These are phyloP conservation scores for Cyclotella atomus DNA, from an alignment of 108 stramenopile genomes.

Conservation along the genomic window DNA sequence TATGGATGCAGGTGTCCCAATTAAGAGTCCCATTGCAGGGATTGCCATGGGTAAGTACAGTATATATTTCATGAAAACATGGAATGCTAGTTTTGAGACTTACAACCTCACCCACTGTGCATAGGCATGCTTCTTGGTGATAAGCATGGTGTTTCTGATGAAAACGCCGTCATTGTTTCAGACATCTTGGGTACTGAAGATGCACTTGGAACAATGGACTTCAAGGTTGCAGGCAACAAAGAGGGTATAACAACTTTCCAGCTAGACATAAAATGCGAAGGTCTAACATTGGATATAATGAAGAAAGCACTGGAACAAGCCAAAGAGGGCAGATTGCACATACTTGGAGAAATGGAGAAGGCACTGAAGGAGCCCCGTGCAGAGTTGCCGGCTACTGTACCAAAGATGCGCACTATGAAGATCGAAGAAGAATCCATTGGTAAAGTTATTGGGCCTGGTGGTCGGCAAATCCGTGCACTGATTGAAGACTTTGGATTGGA, in stretches of 20 bases:
- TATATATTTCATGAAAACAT: no score
- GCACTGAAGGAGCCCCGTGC: slow-evolving; percentile 52
- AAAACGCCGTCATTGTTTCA: slow-evolving; percentile 80
- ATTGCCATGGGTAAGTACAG: slow-evolving; percentile 79
- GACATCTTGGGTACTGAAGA: slow-evolving; percentile 90
- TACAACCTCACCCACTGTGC: no score
- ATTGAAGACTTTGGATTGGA: slow-evolving; percentile 83
- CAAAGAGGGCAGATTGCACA: slow-evolving; percentile 70
- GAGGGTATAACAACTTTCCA: slow-evolving; percentile 91
- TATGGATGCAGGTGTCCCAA: slow-evolving; percentile 95
- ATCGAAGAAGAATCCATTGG: slow-evolving; percentile 74
- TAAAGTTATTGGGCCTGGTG: slow-evolving; percentile 88
- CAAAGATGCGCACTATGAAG: slow-evolving; percentile 61
- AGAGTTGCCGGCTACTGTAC: slow-evolving; percentile 68
- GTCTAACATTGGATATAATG: slow-evolving; percentile 81
- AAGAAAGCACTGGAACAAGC: slow-evolving; percentile 85
- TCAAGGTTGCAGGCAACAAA: slow-evolving; percentile 87
- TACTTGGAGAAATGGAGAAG: slow-evolving; percentile 78
- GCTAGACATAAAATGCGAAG: slow-evolving; percentile 94
- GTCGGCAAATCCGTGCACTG: slow-evolving; percentile 83
- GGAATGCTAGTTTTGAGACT: no score
- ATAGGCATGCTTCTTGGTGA: slow-evolving; percentile 71
- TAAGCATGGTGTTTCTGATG: slow-evolving; percentile 70
- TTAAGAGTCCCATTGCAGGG: slow-evolving; percentile 78
- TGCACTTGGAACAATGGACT: slow-evolving; percentile 87